phyloP scores from a whole-genome alignment of 2,329 filamentous ascomycete genomes.

The Trichoderma sp. region DNA sequence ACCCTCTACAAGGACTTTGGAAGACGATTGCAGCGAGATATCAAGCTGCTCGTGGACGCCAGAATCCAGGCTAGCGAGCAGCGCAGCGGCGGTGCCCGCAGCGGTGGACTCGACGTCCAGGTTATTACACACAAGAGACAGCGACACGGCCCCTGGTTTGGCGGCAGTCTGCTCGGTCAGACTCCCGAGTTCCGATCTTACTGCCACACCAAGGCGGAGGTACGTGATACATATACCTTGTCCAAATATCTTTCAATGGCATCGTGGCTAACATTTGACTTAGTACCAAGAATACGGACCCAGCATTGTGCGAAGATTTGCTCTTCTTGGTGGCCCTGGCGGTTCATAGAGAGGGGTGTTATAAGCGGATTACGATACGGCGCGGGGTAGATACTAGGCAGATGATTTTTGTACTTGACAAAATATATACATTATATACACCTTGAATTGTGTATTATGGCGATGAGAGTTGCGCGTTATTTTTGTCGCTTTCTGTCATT shows the following conservation, averaged over 20 bases:
- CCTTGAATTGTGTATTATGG: background rate
- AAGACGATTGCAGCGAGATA: slow-evolving; percentile 91
- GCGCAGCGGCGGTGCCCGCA: slow-evolving; percentile 86
- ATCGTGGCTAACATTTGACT: slow-evolving; percentile 27
- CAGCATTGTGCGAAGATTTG: slow-evolving; percentile 92
- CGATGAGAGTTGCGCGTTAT: background rate
- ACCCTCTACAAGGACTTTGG: slow-evolving; percentile 99
- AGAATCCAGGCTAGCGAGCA: slow-evolving; percentile 90
- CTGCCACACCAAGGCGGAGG: slow-evolving; percentile 88
- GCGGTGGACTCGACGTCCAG: slow-evolving; percentile 91
- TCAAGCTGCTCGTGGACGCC: slow-evolving; percentile 91
- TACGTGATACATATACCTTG: slow-evolving; percentile 34
- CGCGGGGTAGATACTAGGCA: background rate
- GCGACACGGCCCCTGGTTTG: slow-evolving; percentile 97
- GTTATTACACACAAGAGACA: slow-evolving; percentile 98
- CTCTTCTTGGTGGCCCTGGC: slow-evolving; percentile 86
- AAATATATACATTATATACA: slow-evolving; percentile 12
- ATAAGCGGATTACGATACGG: background rate
- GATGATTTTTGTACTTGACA: background rate
- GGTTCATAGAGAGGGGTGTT: slow-evolving; percentile 55
- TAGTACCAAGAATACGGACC: slow-evolving; percentile 95
- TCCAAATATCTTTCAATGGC: too few species aligned
- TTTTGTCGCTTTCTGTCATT: background rate
- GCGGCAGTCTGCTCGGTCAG: slow-evolving; percentile 91
- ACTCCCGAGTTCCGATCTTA: slow-evolving; percentile 98